A percentile compares a stretch with the other conserved stretches of the same genome.
phyloP scores from a whole-genome alignment of 1,284 basidiomycete genomes.

The Boletus semigastroideus region DNA sequence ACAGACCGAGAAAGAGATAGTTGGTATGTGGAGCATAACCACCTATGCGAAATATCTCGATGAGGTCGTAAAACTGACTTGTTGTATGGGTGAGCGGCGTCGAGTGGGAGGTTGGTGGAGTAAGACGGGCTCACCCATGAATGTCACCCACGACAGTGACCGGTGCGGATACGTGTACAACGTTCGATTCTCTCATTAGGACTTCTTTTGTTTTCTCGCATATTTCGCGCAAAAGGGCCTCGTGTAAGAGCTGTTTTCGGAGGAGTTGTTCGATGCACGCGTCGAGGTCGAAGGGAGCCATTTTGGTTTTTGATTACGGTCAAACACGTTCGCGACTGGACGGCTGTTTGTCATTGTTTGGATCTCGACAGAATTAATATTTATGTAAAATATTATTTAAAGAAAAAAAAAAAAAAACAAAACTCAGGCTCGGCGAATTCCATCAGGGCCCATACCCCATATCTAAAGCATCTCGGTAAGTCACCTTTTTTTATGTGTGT shows the following conservation, averaged over 20 bases:
- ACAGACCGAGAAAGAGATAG: slow-evolving; percentile 92
- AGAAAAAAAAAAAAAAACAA: slow-evolving; percentile 11
- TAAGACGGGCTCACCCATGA: slow-evolving; percentile 76
- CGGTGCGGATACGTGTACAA: slow-evolving; percentile 96
- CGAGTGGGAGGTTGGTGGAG: slow-evolving; percentile 4
- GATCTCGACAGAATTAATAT: slow-evolving; percentile 8
- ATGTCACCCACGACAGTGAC: slow-evolving; percentile 99
- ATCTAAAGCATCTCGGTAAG: slow-evolving; percentile 18
- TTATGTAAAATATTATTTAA: slow-evolving; percentile 6
- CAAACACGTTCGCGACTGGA: slow-evolving; percentile 6
- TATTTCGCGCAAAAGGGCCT: slow-evolving; percentile 91
- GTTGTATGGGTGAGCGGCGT: slow-evolving; percentile 32
- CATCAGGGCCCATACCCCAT: slow-evolving; percentile 12
- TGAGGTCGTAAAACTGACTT: slow-evolving; percentile 99
- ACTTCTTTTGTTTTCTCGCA: slow-evolving; percentile 99
- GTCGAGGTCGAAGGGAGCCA: slow-evolving; percentile 94
- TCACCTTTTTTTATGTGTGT: slow-evolving; percentile 7
- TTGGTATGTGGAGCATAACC: slow-evolving; percentile 96
- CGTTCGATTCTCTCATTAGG: slow-evolving; percentile 98
- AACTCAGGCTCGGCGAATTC: slow-evolving; percentile 13
- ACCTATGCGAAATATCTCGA: slow-evolving; percentile 99
- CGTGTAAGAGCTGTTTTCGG: slow-evolving; percentile 89
- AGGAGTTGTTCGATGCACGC: slow-evolving; percentile 90
- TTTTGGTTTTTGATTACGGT: slow-evolving; percentile 34
- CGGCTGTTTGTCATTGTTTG: slow-evolving; percentile 42